phyloP scores from a whole-genome alignment of 108 stramenopile species.

The Nitzschia sp. region DNA sequence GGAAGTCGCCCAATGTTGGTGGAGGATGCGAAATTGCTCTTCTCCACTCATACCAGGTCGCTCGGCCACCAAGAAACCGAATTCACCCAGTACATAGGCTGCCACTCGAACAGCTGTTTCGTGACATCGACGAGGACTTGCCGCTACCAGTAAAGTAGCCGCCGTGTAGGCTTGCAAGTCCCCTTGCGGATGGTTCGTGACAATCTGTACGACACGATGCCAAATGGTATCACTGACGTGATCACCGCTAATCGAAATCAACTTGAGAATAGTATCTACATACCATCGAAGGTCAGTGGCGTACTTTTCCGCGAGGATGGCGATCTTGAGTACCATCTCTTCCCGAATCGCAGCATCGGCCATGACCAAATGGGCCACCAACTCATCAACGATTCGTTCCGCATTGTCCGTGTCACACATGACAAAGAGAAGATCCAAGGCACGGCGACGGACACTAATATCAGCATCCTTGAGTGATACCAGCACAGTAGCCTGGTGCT shows the following conservation, averaged over 20 bases:
- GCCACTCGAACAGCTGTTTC: conserved; percentile 92
- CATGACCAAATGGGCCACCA: conserved; percentile 86
- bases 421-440: conserved; percentile 95
- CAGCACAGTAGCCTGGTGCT: conserved; percentile 91
- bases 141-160: conserved; percentile 82
- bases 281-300: conserved; percentile 96
- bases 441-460: conserved; percentile 92
- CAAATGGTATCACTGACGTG: conserved; percentile 96
- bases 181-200: conserved; percentile 95
- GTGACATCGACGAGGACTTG: conserved; percentile 86
- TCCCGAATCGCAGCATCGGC: conserved; percentile 94
- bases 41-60: conserved; percentile 90
- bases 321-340: conserved; percentile 98
- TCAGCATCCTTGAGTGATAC: conserved; percentile 96
- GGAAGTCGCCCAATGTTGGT: conserved; percentile 92
- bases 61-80: conserved; percentile 96
- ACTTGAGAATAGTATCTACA: conserved; percentile 95
- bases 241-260: conserved; percentile 94
- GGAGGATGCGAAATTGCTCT: conserved; percentile 92
- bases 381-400: conserved; percentile 91
- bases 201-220: conserved; percentile 98
- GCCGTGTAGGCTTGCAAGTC: conserved; percentile 95
- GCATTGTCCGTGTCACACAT: conserved; percentile 96
- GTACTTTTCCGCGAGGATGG: conserved; percentile 97
- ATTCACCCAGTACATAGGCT: conserved; percentile 97